Percentiles rank a stretch among this genome's conserved stretches.
Conservation (phyloP, 2,329 filamentous ascomycete genomes). For the Cordyceps fumosorosea region DNA sequence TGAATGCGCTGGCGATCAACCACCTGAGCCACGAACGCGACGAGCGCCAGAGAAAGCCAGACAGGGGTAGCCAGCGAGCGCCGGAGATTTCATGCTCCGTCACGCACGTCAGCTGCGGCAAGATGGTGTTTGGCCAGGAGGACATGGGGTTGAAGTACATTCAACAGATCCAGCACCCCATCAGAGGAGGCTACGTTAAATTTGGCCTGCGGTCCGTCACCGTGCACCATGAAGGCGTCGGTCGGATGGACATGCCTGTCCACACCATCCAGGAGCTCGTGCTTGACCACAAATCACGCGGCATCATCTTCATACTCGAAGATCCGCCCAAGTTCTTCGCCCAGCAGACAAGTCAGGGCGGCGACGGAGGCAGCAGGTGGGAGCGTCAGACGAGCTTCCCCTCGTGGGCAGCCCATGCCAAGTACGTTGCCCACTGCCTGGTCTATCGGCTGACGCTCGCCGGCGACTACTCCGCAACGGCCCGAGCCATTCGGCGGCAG, state of each 20-base stretch:
- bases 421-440: slow-evolving; percentile 34
- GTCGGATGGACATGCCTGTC: background rate
- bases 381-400: slow-evolving; percentile 25
- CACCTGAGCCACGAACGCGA: slow-evolving; percentile 22
- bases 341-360: slow-evolving; percentile 1
- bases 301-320: slow-evolving; percentile 44
- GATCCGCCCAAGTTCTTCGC: slow-evolving; percentile 45
- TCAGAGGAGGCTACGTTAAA: slow-evolving; percentile 25
- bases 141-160: slow-evolving; percentile 34
- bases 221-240: slow-evolving; percentile 25
- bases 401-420: slow-evolving; percentile 22
- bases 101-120: slow-evolving; percentile 31
- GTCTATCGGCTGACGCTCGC: slow-evolving; percentile 35
- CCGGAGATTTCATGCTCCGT: background rate
- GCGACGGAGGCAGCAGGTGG: slow-evolving; percentile 14
- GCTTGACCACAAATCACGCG: slow-evolving; percentile 26
- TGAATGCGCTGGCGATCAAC: slow-evolving; percentile 19
- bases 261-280: slow-evolving; percentile 41
- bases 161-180: slow-evolving; percentile 31
- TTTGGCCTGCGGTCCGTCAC: slow-evolving; percentile 39
- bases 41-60: background rate
- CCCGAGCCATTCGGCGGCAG: slow-evolving; percentile 19
- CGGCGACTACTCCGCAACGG: slow-evolving; percentile 19
- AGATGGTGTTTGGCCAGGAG: slow-evolving; percentile 31
- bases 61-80: background rate